phyloP scores from a whole-genome alignment of 1,284 basidiomycete genomes.

The Ustilago trichophora region DNA sequence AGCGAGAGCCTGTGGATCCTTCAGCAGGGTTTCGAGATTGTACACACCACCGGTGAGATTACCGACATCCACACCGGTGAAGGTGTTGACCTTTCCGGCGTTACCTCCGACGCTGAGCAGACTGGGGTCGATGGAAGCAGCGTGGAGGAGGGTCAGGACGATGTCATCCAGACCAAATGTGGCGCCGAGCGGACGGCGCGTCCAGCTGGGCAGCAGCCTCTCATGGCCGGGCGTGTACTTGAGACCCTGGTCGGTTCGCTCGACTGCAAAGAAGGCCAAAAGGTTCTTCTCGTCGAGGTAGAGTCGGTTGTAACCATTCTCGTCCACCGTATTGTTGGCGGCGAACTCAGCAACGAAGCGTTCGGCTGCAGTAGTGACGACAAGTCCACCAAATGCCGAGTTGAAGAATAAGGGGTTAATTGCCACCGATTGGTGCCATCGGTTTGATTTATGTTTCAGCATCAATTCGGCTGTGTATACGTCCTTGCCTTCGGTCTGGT shows the following conservation, averaged over 20 bases:
- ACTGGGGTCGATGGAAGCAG: constrained; percentile 35
- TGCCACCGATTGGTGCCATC: constrained; percentile 47
- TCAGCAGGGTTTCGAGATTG: constrained; percentile 24
- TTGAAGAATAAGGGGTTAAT: constrained; percentile 53
- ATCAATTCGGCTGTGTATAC: constrained; percentile 48
- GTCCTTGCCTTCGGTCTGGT: constrained; percentile 43
- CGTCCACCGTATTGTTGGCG: constrained; percentile 52
- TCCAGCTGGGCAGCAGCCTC: constrained; percentile 39
- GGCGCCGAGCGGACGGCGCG: constrained; percentile 44
- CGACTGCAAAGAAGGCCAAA: constrained; percentile 50
- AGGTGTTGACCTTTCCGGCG: constrained; percentile 52
- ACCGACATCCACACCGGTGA: constrained; percentile 47
- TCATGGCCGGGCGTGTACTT: constrained; percentile 56
- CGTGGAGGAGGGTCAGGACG: constrained; percentile 42
- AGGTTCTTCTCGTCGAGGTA: constrained; percentile 58
- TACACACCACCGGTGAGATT: constrained; percentile 47
- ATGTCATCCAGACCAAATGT: constrained; percentile 52
- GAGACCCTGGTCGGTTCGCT: constrained; percentile 22
- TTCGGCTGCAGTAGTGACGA: constrained; percentile 54
- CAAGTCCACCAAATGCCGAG: constrained; percentile 48
- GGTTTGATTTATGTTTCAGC: constrained; percentile 41
- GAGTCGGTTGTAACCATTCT: constrained; percentile 48
- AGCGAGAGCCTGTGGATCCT: constrained; percentile 35
- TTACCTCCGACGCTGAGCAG: constrained; percentile 52
- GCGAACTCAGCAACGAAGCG: constrained; percentile 53